phyloP scores from a whole-genome alignment of 208 protist genomes.

The Acanthamoeba royreba region DNA sequence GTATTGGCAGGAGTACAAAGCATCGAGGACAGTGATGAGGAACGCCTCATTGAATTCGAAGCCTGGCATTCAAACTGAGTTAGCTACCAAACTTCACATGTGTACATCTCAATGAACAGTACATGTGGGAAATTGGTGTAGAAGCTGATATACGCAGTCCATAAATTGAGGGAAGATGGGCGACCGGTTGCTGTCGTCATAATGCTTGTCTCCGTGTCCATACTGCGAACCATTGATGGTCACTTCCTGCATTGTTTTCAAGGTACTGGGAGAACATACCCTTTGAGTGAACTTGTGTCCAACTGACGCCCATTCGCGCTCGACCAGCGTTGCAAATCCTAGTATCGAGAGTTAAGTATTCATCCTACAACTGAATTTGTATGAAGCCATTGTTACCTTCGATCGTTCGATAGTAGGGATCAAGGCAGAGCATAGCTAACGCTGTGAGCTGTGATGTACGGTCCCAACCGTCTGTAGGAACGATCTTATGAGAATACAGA shows the following conservation, averaged over 20 bases:
- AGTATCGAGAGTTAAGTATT: not conserved
- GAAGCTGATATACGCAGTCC: conserved; percentile 92
- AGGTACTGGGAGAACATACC: not conserved
- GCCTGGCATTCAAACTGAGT: too few species aligned
- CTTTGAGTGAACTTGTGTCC: conserved; percentile 94
- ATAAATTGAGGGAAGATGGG: conserved; percentile 95
- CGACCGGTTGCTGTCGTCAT: conserved; percentile 60
- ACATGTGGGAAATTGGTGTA: conserved; percentile 86
- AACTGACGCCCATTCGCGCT: conserved; percentile 93
- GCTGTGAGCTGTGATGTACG: conserved; percentile 86
- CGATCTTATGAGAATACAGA: not conserved
- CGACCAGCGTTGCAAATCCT: conserved; percentile 86
- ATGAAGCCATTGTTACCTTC: conserved; percentile 55
- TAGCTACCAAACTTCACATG: not conserved
- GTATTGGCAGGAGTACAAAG: conserved; percentile 84
- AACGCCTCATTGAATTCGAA: conserved; percentile 94
- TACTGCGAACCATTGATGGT: not conserved
- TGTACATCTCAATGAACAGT: not conserved
- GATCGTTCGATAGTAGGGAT: conserved; percentile 93
- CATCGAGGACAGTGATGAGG: conserved; percentile 83
- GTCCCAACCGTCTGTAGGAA: conserved; percentile 86
- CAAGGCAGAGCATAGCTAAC: conserved; percentile 87
- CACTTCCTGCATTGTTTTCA: not conserved
- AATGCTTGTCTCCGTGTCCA: conserved; percentile 19
- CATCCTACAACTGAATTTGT: not conserved